Evolutionary conservation across 345 rosid species (phyloP), one percentile per base, ranked within the genome.

Genomic region (Boechera divaricarpa): DNA sequence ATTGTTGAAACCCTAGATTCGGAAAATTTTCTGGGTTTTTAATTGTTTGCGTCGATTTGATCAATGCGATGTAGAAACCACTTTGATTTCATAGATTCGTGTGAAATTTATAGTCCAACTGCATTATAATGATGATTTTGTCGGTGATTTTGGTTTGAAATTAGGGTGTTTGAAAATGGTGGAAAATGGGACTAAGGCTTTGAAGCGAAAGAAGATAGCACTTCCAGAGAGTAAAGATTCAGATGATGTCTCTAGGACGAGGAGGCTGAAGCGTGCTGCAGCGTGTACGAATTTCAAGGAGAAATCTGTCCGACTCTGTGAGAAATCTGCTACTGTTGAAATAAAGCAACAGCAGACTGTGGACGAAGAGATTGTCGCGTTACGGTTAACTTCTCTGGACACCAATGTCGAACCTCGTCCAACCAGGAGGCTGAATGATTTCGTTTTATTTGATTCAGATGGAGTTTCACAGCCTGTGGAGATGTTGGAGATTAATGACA

Each of bases 211-310:
- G 80, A 84, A 87, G 81, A 74, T 84, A 74, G 53, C 16, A 18
- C 39, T 70, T 36, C 53, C 83, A 4, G 82, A 80, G 59, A 74
- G 29, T 58, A 52, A 39, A 5, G 83, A 82, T 21, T 49, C 71
- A 12, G 56, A 58, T 2, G 71, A 78, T 10, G 62, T 61, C 21
- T 32, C 84, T 10, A 54, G 47, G 24, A 88, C 79, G 83, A 85
- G 81, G 83, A 84, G 88, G 69, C 94, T 94, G 0, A 90, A 26
- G 88, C 82, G 98, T 31, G 90, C 91, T 59, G 98, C 96, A 4
- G 97, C 98, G 6, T 86, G 92, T 68, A 68, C 80, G 5, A 57
- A 83, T 81, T 87, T 91, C 66, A 93, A 84, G 83, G 92, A 93
- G 56, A 91, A 83, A 63, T 66, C 89, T 4, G 41, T 83, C 5